Base-by-base conservation (phyloP, 306 rosid genomes). In the Castanopsis chinensis region DNA sequence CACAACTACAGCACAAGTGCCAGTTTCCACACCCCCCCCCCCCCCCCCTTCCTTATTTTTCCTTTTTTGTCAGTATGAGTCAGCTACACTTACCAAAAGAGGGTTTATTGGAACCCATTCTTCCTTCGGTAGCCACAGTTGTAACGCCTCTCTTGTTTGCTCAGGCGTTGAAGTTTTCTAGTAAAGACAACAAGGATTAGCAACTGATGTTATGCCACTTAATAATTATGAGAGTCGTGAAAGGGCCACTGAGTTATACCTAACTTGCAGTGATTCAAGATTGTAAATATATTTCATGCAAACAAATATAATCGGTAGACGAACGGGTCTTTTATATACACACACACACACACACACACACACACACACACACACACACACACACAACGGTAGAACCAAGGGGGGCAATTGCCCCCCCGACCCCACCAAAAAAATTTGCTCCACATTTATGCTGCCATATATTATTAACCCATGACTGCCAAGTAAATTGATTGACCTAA, bases 41-140 rank as follows among this genome's bases (percentile, higher is more conserved):
- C 2, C 2, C 21, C 8, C 63, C 0, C 8, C 1, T 6, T 57
- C 2, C 10, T 58, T 17, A 1, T 30, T 32, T 65, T 33, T 33
- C 11, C 25, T 33, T 18, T 63, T 6, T 2, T 5, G 17, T 67
- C 52, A 67, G 72, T 33, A 32, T 32, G 25, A 23, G 37, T 72
- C 20, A 58, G 63, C 59, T 35, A 73, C 74, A 77, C 93, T 81
- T 88, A 94, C 99, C 97, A 94, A 83, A 82, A 94, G 97, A 58
- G 89, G 92, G 84, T 94, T 94, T 86, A 94, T 92, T 59, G 93
- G 91, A 80, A 79, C 90, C 98, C 97, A 94, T 86, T 94, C 97
- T 80, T 94, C 97, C 90, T 81, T 89, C 0, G 98, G 98, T 61
- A 94, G 98, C 98, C 97, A 94, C 82, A 19, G 86, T 76, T 94